Evolutionary conservation across 495 filamentous ascomycete genomes (phyloP), one percentile per base, ranked within the genome.

Genomic region (Hapsidospora chrysogenum): DNA sequence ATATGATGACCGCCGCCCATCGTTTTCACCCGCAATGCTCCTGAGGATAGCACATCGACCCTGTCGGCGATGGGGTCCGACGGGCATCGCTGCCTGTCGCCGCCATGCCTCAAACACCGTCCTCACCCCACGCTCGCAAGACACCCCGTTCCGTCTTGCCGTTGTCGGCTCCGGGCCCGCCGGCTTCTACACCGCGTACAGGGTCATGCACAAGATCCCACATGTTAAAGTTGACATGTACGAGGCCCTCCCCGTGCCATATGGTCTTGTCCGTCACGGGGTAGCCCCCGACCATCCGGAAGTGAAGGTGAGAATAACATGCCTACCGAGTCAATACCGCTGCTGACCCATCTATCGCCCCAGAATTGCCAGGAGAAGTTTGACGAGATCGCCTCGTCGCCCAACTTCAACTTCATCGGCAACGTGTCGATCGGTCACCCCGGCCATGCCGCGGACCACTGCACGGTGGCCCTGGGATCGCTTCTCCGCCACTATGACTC

Each of bases 271-370:
- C 11, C 64, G 89, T 33, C 95, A 85, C 49, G 89, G 89, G 10
- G 89, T 97, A 33, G 92, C 89, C 9, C 89, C 89, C 6, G 89
- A 97, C 51, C 89, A 97, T 54, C 86, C 89, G 10, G 86, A 96
- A 60, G 89, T 96, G 28, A 97, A 97, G 74, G 86, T 89, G 18
- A 33, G n/a, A 14, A 15, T 13, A 3, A 35, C 25, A 17, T 7
- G 8, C 8, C 15, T 7, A 10, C 36, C 23, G 14, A 38, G 11
- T 29, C 14, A 33, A n/a, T n/a, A n/a, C 10, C 29, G 9, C 23
- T 17, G 2, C 9, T 31, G 5, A 35, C 38, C 39, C 14, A n/a
- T n/a, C n/a, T n/a, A n/a, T 17, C n/a, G 22, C 6, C 35, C 6
- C 44, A 95, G 85, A 94, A 94, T 49, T 96, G 87, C 53, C 74